Conservation (phyloP, 345 rosid genomes). For the Salix caprea region DNA sequence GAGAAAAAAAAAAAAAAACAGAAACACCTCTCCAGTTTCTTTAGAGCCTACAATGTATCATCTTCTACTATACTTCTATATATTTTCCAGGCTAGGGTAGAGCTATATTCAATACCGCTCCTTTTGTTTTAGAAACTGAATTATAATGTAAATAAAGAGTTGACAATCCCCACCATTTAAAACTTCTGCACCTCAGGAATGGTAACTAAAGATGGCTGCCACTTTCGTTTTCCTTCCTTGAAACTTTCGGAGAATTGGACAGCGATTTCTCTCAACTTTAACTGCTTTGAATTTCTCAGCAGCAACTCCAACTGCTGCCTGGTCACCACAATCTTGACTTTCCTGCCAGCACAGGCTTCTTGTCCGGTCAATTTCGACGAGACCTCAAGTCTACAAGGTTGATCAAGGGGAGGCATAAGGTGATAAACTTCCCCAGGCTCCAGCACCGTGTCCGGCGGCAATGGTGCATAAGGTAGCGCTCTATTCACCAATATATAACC, state of each 20-base stretch:
- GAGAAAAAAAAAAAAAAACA: background rate
- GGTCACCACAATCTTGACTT: slow-evolving; percentile 40
- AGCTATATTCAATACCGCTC: background rate
- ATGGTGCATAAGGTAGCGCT: slow-evolving; percentile 15
- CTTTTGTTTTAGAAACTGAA: too few relatives aligned
- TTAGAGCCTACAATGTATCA: background rate
- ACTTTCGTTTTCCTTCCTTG: slow-evolving; percentile 25
- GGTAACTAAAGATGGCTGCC: slow-evolving; percentile 56
- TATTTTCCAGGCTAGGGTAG: background rate
- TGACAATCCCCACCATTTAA: background rate
- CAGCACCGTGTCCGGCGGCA: slow-evolving; percentile 19
- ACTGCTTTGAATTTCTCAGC: slow-evolving; percentile 23
- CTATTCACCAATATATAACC: slow-evolving; percentile 14
- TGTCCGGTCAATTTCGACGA: slow-evolving; percentile 2
- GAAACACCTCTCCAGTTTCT: background rate
- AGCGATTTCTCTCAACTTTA: slow-evolving; percentile 10
- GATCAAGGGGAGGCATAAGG: slow-evolving; percentile 4
- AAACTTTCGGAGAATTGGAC: slow-evolving; percentile 17
- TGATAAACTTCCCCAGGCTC: slow-evolving; percentile 17
- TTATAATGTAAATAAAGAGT: background rate
- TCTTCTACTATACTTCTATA: background rate
- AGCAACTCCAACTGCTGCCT: slow-evolving; percentile 44
- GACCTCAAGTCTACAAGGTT: background rate
- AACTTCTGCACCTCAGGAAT: slow-evolving; percentile 36
- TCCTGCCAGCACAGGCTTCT: slow-evolving; percentile 20